Evolutionary conservation across 2,329 filamentous ascomycete species (phyloP).

Genomic region (Blumeriella jaapii): DNA sequence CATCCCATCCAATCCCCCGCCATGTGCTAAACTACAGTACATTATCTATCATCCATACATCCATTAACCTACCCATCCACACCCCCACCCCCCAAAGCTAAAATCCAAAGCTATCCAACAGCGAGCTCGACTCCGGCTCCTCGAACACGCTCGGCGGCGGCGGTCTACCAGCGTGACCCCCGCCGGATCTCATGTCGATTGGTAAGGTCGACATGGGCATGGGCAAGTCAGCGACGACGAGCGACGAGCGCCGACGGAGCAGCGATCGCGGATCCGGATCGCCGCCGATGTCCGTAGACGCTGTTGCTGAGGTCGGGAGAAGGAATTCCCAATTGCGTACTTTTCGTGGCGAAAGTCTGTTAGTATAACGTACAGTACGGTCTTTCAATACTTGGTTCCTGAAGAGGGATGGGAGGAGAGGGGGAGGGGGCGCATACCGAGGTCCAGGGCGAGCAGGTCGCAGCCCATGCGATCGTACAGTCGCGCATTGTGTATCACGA

Average conservation of each 20-base stretch:
- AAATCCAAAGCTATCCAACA: constrained; percentile 91
- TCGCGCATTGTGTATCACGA: constrained; percentile 74
- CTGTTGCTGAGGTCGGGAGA: constrained; percentile 36
- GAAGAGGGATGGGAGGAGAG: no score
- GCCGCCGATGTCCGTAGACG: constrained; percentile 15
- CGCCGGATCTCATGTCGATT: constrained; percentile 33
- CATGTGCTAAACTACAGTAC: no score
- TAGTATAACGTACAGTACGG: no score
- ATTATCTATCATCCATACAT: no score
- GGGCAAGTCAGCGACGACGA: constrained; percentile 69
- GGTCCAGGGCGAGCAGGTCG: constrained; percentile 74
- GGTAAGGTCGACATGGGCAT: constrained; percentile 38
- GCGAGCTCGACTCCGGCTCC: constrained; percentile 79
- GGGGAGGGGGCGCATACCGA: constrained; percentile 43
- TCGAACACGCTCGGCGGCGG: constrained; percentile 68
- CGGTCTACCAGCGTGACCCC: no score
- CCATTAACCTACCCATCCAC: no score
- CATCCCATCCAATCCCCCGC: no score
- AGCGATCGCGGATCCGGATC: constrained; percentile 39
- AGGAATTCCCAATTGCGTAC: constrained; percentile 78
- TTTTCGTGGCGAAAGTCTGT: no score
- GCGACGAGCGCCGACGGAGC: constrained; percentile 58
- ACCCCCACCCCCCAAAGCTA: no score
- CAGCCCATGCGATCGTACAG: constrained; percentile 89
- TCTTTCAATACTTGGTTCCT: no score